phyloP scores from a whole-genome alignment of 257 asterid genomes.

The Solanum tarapatanum region DNA sequence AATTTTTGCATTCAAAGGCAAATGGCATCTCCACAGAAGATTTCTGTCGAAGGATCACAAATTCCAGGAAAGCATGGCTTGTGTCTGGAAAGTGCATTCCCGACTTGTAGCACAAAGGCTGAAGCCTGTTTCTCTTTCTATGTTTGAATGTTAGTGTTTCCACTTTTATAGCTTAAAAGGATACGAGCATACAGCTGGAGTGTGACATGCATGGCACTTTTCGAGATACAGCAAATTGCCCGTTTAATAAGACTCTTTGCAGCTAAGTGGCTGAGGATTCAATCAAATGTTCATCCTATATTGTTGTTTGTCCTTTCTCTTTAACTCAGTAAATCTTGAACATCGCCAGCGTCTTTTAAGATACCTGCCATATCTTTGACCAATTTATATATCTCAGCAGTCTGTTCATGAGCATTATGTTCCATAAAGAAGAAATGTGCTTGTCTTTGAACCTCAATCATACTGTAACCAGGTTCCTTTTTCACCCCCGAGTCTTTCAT shows the following conservation, averaged over 20 bases:
- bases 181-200: not conserved
- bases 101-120: not conserved
- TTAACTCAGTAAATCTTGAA: constrained; percentile 29
- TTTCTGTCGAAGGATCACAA: not conserved
- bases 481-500: constrained; percentile 78
- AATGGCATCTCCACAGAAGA: not conserved
- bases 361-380: constrained; percentile 37
- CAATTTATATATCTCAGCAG: constrained; percentile 35
- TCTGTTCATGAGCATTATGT: constrained; percentile 64
- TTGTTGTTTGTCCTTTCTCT: constrained; percentile 1
- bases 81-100: not conserved
- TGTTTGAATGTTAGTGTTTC: not conserved
- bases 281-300: not conserved
- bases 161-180: not conserved
- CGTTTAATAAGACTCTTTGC: not conserved
- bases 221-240: not conserved
- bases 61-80: not conserved
- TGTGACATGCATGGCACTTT: not conserved
- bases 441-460: constrained; percentile 77
- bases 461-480: constrained; percentile 89
- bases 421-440: constrained; percentile 78
- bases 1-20: not conserved
- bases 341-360: constrained; percentile 42
- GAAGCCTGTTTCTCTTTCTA: not conserved
- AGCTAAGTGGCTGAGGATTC: not conserved